Conservation (phyloP, 2,329 filamentous ascomycete genomes). For the Trichocomaceae sp. region DNA sequence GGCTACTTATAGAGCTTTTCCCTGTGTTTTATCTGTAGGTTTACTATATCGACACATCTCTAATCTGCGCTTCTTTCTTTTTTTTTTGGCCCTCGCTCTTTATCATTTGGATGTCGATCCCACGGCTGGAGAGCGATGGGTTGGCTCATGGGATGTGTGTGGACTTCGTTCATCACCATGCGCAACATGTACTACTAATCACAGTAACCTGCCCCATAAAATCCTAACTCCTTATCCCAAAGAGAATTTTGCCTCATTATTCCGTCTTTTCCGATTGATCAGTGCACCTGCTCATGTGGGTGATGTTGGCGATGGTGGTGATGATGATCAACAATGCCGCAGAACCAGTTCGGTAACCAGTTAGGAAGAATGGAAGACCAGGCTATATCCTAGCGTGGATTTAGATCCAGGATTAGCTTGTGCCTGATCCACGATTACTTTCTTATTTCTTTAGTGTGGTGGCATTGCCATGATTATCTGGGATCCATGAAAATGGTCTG, state of each 20-base stretch:
- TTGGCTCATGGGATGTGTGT: neutral
- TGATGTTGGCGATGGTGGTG: neutral
- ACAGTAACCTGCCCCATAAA: neutral
- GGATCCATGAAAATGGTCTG: neutral
- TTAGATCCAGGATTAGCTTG: neutral
- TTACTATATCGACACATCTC: neutral
- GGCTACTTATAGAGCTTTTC: neutral
- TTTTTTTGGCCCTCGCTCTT: neutral
- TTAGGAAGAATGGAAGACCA: neutral
- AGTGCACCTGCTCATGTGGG: neutral
- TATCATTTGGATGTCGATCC: neutral
- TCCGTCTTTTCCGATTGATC: neutral
- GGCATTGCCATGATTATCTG: neutral
- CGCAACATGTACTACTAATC: neutral
- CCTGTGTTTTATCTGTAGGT: neutral
- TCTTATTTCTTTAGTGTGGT: neutral
- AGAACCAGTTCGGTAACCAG: conserved; percentile 5
- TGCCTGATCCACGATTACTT: neutral
- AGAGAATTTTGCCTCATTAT: neutral
- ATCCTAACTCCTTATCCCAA: neutral
- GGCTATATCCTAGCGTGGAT: neutral
- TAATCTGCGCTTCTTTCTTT: neutral
- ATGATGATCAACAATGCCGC: neutral
- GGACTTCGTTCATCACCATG: neutral
- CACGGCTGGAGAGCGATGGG: neutral